phyloP scores from a whole-genome alignment of 345 rosid genomes.

The Lenwebbia sp. region DNA sequence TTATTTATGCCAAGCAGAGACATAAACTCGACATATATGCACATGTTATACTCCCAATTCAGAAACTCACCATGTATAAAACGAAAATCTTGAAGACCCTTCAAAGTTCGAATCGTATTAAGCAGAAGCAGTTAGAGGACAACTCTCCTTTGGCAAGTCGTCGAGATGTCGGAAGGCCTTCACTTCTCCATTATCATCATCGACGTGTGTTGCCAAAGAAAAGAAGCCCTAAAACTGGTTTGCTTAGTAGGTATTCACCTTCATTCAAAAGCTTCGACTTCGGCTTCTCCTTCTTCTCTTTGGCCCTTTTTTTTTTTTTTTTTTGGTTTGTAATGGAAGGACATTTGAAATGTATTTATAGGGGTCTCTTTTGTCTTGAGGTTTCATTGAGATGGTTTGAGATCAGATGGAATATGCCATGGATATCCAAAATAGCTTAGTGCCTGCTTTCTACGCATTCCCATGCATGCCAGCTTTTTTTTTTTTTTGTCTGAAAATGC shows the following conservation, averaged over 20 bases:
- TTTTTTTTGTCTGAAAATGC: neutral
- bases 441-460: conserved; percentile 23
- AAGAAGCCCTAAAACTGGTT: conserved; percentile 49
- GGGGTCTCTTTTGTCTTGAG: neutral
- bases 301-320: neutral
- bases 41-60: neutral
- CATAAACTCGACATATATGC: neutral
- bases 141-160: conserved; percentile 69
- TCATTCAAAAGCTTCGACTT: neutral
- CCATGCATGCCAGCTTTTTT: conserved; percentile 1
- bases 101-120: neutral
- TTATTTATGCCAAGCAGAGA: neutral
- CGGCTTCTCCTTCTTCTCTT: neutral
- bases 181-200: neutral
- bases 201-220: conserved; percentile 36
- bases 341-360: neutral
- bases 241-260: neutral
- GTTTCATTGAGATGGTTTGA: neutral
- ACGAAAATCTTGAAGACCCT: neutral
- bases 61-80: neutral
- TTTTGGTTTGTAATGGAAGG: neutral
- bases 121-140: conserved; percentile 57
- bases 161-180: neutral
- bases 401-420: conserved; percentile 35
- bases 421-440: conserved; percentile 24